Percentiles rank a stretch among this genome's conserved stretches.
Conservation (phyloP, 2,329 filamentous ascomycete genomes). For the Colletotrichum ledebouriae region DNA sequence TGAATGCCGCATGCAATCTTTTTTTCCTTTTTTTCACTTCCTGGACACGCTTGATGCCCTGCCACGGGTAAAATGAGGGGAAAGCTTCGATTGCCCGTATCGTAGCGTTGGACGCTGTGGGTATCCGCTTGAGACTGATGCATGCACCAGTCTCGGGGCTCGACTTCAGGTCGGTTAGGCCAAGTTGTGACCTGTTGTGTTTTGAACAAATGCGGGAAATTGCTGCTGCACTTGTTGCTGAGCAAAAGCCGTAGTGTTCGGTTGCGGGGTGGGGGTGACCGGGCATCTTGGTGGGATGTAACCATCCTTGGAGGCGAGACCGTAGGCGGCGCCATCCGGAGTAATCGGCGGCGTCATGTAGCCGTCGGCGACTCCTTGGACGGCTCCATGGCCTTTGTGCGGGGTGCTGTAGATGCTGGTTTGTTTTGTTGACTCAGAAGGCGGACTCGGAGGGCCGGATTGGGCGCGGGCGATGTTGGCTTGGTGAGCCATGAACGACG, state of each 20-base stretch:
- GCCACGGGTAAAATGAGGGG: slow-evolving; percentile 31
- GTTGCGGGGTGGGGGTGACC: slow-evolving; percentile 71
- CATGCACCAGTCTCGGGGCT: slow-evolving; percentile 6
- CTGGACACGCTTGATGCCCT: slow-evolving; percentile 31
- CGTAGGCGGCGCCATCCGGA: slow-evolving; percentile 75
- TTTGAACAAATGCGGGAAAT: slow-evolving; percentile 60
- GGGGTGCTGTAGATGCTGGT: slow-evolving; percentile 81
- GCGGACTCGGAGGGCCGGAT: slow-evolving; percentile 70
- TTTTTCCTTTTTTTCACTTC: slow-evolving; percentile 42
- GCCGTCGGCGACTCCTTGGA: slow-evolving; percentile 75
- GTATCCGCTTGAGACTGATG: slow-evolving; percentile 25
- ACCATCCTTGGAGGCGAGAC: slow-evolving; percentile 60
- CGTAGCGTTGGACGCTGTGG: slow-evolving; percentile 36
- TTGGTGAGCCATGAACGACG: slow-evolving; percentile 71
- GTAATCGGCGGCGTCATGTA: slow-evolving; percentile 90
- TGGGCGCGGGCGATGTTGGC: slow-evolving; percentile 66
- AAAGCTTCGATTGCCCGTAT: slow-evolving; percentile 33
- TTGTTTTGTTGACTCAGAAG: slow-evolving; percentile 66
- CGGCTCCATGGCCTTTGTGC: slow-evolving; percentile 77
- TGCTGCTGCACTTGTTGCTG: slow-evolving; percentile 49
- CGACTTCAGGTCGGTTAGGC: slow-evolving; percentile 41
- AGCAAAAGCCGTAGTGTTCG: slow-evolving; percentile 54
- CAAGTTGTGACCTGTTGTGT: slow-evolving; percentile 51
- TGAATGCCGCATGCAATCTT: slow-evolving; percentile 46
- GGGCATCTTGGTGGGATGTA: slow-evolving; percentile 70